phyloP scores from a whole-genome alignment of 345 rosid species.

The Corymbia maculata region DNA sequence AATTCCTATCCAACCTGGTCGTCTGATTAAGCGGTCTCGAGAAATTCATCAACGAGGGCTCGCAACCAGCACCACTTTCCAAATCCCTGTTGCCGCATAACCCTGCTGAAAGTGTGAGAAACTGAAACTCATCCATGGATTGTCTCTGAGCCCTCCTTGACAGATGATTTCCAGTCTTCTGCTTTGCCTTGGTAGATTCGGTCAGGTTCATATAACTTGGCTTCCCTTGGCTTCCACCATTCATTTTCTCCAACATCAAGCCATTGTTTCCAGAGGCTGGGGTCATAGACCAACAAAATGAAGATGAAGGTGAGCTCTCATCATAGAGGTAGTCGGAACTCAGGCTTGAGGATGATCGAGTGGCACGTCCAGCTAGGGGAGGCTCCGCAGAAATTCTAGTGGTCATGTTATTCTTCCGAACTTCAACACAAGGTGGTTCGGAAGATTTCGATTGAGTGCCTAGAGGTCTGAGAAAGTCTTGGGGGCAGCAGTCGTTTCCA shows the following conservation, averaged over 20 bases:
- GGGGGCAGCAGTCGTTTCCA: conserved; percentile 25
- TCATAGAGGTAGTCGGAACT: conserved; percentile 59
- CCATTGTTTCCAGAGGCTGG: conserved; percentile 50
- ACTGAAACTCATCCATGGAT: conserved; percentile 92
- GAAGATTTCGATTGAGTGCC: conserved; percentile 34
- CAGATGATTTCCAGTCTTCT: conserved; percentile 14
- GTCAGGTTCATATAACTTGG: conserved; percentile 87
- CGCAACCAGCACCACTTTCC: conserved; percentile 25
- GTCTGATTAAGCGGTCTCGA: conserved; percentile 42
- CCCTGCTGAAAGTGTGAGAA: conserved; percentile 38
- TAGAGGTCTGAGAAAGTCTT: conserved; percentile 10
- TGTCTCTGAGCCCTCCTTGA: conserved; percentile 49
- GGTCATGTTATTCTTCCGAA: conserved; percentile 64
- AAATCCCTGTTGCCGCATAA: conserved; percentile 27
- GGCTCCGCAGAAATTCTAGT: conserved; percentile 79
- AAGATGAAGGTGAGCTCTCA: conserved; percentile 75
- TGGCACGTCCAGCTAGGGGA: conserved; percentile 23
- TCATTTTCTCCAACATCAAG: conserved; percentile 38
- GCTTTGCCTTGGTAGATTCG: conserved; percentile 81
- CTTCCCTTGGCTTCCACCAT: conserved; percentile 37
- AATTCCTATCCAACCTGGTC: conserved; percentile 22
- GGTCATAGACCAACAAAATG: conserved; percentile 67
- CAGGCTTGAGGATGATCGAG: conserved; percentile 63
- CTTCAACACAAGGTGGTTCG: conserved; percentile 32
- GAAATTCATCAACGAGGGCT: conserved; percentile 29